Evolutionary conservation across 177 flowering plant genomes (phyloP).

Genomic region (Vitis hybrid): DNA sequence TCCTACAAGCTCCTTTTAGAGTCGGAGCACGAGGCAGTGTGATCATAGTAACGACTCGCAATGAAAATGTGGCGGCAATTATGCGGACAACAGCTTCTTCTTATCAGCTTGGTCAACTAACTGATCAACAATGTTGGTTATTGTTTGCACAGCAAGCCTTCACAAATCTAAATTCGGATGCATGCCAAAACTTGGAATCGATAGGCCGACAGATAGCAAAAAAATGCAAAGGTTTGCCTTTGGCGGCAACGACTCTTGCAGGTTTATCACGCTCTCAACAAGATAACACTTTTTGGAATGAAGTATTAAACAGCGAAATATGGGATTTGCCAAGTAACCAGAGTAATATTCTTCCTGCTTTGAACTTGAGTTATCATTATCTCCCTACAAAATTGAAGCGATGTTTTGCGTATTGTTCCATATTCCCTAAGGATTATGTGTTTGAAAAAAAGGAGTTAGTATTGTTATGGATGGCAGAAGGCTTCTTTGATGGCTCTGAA

Average conservation of each 20-base stretch:
- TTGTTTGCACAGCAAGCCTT: conserved; percentile 23
- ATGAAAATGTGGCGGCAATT: conserved; percentile 3
- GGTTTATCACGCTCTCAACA: conserved; percentile 16
- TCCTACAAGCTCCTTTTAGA: conserved; percentile 4
- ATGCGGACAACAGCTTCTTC: conserved; percentile 2
- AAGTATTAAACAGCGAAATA: conserved; percentile 14
- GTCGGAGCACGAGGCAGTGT: conserved; percentile 21
- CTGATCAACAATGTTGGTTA: conserved; percentile 23
- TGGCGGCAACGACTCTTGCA: conserved; percentile 37
- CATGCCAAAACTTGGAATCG: conserved; percentile 1
- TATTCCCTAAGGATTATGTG: conserved; percentile 36
- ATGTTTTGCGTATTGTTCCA: conserved; percentile 37
- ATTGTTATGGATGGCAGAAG: conserved; percentile 41
- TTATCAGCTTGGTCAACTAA: conserved; percentile 7
- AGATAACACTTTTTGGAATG: conserved; percentile 15
- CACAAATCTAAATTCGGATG: background rate
- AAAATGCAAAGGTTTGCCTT: conserved; percentile 47
- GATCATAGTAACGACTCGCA: conserved; percentile 29
- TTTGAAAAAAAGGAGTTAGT: conserved; percentile 19
- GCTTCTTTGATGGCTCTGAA: conserved; percentile 9
- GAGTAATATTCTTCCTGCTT: conserved; percentile 23
- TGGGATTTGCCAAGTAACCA: conserved; percentile 23
- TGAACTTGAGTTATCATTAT: conserved; percentile 32
- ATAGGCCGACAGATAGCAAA: conserved; percentile 24
- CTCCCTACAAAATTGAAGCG: conserved; percentile 37